Evolutionary conservation across 2,329 filamentous ascomycete genomes (phyloP).

Genomic region (Diaporthe ampelina): DNA sequence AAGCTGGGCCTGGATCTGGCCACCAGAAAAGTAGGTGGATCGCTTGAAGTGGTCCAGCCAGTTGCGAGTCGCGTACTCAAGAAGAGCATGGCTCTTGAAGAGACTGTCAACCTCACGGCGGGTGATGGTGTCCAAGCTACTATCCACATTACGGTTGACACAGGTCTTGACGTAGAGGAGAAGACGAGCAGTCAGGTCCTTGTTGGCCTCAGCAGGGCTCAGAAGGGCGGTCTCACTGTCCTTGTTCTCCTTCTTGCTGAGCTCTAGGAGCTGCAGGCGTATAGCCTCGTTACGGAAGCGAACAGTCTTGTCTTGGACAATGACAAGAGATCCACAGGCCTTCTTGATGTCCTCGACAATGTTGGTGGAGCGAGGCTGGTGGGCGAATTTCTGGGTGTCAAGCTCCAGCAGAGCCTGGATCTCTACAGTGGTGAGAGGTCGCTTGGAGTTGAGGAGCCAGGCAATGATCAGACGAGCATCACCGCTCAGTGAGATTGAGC

Average conservation of each 20-base stretch:
- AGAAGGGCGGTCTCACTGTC: constrained; percentile 40
- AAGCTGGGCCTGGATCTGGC: constrained; percentile 36
- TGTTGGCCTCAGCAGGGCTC: constrained; percentile 40
- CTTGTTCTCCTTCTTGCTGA: constrained; percentile 42
- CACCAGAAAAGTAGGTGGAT: constrained; percentile 38
- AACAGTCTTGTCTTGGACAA: constrained; percentile 42
- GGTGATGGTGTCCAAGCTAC: constrained; percentile 40
- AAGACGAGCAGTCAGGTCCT: constrained; percentile 40
- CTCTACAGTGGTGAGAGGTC: constrained; percentile 41
- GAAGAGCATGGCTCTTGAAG: constrained; percentile 40
- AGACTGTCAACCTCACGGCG: constrained; percentile 35
- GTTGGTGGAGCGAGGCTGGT: constrained; percentile 42
- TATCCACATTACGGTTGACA: constrained; percentile 40
- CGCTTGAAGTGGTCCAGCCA: constrained; percentile 41
- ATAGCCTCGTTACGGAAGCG: constrained; percentile 43
- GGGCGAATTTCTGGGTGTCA: constrained; percentile 36
- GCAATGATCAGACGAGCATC: constrained; percentile 42
- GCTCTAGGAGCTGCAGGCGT: constrained; percentile 42
- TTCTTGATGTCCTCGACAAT: constrained; percentile 43
- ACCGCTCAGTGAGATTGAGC: constrained; percentile 34
- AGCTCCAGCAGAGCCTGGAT: constrained; percentile 44
- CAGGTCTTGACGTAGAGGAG: constrained; percentile 42
- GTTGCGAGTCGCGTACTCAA: constrained; percentile 41
- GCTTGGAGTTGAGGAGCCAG: constrained; percentile 42
- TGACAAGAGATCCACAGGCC: constrained; percentile 41